Base-by-base conservation (phyloP, 495 filamentous ascomycete species). In the Aspergillus ellipticus region DNA sequence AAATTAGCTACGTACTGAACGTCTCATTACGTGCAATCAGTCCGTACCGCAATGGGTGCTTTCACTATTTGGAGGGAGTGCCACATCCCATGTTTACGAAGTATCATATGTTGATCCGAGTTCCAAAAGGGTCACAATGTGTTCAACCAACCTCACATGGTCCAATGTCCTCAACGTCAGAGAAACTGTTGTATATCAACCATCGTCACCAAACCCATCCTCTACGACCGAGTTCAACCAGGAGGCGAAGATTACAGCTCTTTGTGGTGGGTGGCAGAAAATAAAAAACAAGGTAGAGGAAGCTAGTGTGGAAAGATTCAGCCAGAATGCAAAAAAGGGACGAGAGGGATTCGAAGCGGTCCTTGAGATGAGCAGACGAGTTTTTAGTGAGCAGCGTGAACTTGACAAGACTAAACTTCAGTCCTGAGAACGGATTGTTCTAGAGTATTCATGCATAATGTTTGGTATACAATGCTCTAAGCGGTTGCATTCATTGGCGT, bases 211-310 rank as follows among this genome's bases (percentile, higher is more conserved):
- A 6, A 64, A 67, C 9, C 70, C 75, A 5, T 73, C 75, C 31
- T 76, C 80, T 48, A 82, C 81, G 60, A 98, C 94, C 4, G 79
- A 82, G 26, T 97, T 97, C 68, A 76, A 79, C 35, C 94, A 98
- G 75, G 83, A 90, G 51, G 94, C 94, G 8, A 82, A 89, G 71
- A 96, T 98, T 66, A 96, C 90, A 2, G 94, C 94, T 1, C 76
- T 97, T 13, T 96, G 90, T 67, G 93, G 95, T 55, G 94, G 94
- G 17, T 97, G 93, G 90, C 89, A 96, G 71, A 90, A 90, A 63
- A 85, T 98, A 65, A 92, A 89, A 74, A 94, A 89, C 66, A 89
- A 85, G 69, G 91, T 98, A 62, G 94, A 98, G 74, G 89, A 96
- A 59, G 86, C 89, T 41, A 88, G 89, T 19, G 85, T 97, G 24